A percentile compares a stretch with the other conserved stretches of the same genome.
Conservation (phyloP, 148 eudicot genomes). For the Camellia sinensis region DNA sequence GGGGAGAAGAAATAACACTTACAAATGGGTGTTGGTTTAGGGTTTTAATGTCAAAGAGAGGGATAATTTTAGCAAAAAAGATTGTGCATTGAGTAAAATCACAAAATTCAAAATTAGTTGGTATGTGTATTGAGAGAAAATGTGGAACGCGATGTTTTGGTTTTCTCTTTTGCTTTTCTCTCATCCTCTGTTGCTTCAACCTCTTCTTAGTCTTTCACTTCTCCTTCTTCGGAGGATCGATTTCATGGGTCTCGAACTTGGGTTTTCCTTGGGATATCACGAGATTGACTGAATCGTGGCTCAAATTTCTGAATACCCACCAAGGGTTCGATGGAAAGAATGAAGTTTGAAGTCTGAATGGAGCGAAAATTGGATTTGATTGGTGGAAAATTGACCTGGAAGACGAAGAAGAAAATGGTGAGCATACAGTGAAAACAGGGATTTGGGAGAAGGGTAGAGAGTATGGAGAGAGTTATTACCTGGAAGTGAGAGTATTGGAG, state of each 20-base stretch:
- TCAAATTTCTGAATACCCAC: constrained; percentile 43
- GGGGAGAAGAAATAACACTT: too few species aligned
- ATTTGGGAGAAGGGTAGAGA: neutral
- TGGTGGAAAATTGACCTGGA: constrained; percentile 14
- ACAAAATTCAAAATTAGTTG: too few species aligned
- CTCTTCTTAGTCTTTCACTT: constrained; percentile 86
- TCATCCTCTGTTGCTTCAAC: constrained; percentile 66
- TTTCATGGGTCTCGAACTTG: constrained; percentile 69
- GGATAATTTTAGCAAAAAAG: too few species aligned
- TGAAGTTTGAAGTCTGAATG: neutral
- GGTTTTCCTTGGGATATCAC: constrained; percentile 78
- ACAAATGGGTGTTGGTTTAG: too few species aligned
- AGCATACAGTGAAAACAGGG: neutral
- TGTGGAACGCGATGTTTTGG: too few species aligned
- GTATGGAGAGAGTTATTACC: neutral
- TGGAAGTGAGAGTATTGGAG: neutral
- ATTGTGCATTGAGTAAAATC: too few species aligned
- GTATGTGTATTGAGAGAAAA: too few species aligned
- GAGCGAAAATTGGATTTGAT: constrained; percentile 11
- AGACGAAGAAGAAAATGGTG: neutral
- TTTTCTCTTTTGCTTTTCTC: constrained; percentile 72
- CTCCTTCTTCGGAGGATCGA: constrained; percentile 78
- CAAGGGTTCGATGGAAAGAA: constrained; percentile 14
- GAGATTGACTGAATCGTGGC: constrained; percentile 60
- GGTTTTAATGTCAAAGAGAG: too few species aligned